These are phyloP conservation scores for Chrysanthemum seticuspe DNA, from an alignment of 129 eudicot species.

Conservation along the genomic window DNA sequence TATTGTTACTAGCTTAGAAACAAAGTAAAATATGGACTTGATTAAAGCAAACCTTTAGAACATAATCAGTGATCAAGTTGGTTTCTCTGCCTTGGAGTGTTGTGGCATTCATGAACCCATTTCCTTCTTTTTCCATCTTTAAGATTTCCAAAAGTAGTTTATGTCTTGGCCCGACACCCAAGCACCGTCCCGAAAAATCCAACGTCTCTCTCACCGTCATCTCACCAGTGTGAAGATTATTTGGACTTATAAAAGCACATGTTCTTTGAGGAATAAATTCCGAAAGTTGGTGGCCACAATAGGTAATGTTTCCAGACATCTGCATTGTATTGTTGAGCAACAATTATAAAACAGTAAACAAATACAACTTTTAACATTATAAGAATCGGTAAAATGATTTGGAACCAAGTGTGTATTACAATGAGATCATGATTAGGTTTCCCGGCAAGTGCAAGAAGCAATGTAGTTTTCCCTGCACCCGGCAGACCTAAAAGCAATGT, in stretches of 20 bases:
- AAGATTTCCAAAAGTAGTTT: conserved; percentile 32
- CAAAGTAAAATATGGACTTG: not conserved
- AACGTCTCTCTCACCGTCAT: conserved; percentile 54
- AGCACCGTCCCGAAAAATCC: conserved; percentile 48
- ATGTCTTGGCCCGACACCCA: conserved; percentile 45
- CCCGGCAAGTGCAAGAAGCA: conserved; percentile 49
- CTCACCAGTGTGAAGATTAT: conserved; percentile 50
- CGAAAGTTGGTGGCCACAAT: conserved; percentile 38
- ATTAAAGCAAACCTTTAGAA: conserved; percentile 39
- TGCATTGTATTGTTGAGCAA: conserved; percentile 1
- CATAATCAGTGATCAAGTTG: conserved; percentile 41
- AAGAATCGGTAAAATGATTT: not conserved
- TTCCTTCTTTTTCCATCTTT: conserved; percentile 35
- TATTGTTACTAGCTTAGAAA: not conserved
- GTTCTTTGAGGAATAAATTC: conserved; percentile 54
- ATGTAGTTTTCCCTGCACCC: conserved; percentile 53
- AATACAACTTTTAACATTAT: not conserved
- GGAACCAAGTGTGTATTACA: conserved; percentile 9
- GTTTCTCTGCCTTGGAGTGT: conserved; percentile 31
- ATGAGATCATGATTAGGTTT: conserved; percentile 37
- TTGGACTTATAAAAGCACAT: conserved; percentile 46
- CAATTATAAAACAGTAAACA: not conserved
- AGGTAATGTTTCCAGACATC: conserved; percentile 42
- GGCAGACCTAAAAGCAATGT: conserved; percentile 58
- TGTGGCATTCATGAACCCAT: conserved; percentile 39